phyloP scores from a whole-genome alignment of 352 stramenopile species.

The Globisporangium cylindrosporum region DNA sequence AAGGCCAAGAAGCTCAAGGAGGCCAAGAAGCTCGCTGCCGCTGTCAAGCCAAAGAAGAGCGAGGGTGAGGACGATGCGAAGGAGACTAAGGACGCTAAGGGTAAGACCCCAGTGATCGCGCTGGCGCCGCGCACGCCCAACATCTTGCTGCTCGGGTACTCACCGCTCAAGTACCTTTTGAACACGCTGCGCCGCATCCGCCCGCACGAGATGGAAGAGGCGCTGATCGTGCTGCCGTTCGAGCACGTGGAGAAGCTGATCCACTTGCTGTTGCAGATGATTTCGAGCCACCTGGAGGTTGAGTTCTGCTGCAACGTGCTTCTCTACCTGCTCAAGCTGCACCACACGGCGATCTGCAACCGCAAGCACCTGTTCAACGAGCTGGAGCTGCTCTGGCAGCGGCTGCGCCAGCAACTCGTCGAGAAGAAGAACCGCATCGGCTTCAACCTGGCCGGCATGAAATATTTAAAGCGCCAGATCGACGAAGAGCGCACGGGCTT shows the following conservation, averaged over 20 bases:
- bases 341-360: slow-evolving; percentile 77
- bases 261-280: slow-evolving; percentile 89
- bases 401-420: slow-evolving; percentile 70
- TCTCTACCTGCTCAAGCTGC: slow-evolving; percentile 72
- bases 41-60: too few relatives aligned
- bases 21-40: slow-evolving; percentile 20
- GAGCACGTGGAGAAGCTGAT: slow-evolving; percentile 94
- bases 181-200: slow-evolving; percentile 92
- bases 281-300: slow-evolving; percentile 85
- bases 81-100: slow-evolving; percentile 40
- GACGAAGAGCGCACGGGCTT: slow-evolving; percentile 76
- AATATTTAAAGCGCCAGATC: slow-evolving; percentile 86
- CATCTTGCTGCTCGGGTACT: slow-evolving; percentile 93
- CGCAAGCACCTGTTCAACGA: slow-evolving; percentile 67
- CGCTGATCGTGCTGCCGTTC: slow-evolving; percentile 96
- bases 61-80: slow-evolving; percentile 15
- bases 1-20: slow-evolving; percentile 62
- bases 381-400: slow-evolving; percentile 76
- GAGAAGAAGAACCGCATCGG: slow-evolving; percentile 83
- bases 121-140: slow-evolving; percentile 74
- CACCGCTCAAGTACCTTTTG: slow-evolving; percentile 93
- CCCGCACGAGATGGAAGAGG: slow-evolving; percentile 95
- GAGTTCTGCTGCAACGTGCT: slow-evolving; percentile 90
- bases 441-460: slow-evolving; percentile 85
- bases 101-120: slow-evolving; percentile 29